phyloP scores from a whole-genome alignment of 805 yeast species.

The Scheffersomyces spartinae region DNA sequence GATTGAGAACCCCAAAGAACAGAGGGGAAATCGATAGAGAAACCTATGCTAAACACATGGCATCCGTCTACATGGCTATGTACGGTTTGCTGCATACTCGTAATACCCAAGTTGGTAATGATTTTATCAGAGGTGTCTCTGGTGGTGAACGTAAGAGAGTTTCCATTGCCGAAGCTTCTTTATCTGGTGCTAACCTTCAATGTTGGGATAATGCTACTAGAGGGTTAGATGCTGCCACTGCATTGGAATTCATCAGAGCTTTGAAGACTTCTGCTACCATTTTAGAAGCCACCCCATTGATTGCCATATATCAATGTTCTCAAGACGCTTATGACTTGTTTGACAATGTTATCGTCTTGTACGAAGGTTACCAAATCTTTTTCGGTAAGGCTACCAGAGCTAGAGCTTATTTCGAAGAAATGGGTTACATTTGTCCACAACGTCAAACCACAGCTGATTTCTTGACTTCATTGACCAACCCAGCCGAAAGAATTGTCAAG shows the following conservation, averaged over 20 bases:
- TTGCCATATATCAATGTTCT: conserved; percentile 60
- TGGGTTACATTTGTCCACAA: conserved; percentile 28
- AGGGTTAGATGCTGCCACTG: conserved; percentile 63
- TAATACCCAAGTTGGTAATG: conserved; percentile 56
- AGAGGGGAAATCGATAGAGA: conserved; percentile 6
- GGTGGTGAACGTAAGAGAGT: conserved; percentile 70
- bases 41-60: conserved; percentile 13
- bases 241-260: conserved; percentile 51
- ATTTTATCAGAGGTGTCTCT: conserved; percentile 56
- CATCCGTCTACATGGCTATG: conserved; percentile 16
- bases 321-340: conserved; percentile 51
- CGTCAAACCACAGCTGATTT: conserved; percentile 29
- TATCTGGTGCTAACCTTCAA: conserved; percentile 39
- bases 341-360: conserved; percentile 49
- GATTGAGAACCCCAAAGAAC: conserved; percentile 50
- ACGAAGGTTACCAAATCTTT: conserved; percentile 50
- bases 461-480: conserved; percentile 19
- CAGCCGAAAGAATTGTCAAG: conserved; percentile 20
- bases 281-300: conserved; percentile 44
- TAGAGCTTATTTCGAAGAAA: conserved; percentile 22
- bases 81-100: conserved; percentile 50
- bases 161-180: conserved; percentile 53
- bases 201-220: conserved; percentile 66
- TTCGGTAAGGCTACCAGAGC: conserved; percentile 47
- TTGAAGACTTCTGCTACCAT: conserved; percentile 48